A percentile compares a stretch with the other conserved stretches of the same genome.
Evolutionary conservation across 2,329 filamentous ascomycete species (phyloP).

Genomic region (Parafenestella ontariensis): DNA sequence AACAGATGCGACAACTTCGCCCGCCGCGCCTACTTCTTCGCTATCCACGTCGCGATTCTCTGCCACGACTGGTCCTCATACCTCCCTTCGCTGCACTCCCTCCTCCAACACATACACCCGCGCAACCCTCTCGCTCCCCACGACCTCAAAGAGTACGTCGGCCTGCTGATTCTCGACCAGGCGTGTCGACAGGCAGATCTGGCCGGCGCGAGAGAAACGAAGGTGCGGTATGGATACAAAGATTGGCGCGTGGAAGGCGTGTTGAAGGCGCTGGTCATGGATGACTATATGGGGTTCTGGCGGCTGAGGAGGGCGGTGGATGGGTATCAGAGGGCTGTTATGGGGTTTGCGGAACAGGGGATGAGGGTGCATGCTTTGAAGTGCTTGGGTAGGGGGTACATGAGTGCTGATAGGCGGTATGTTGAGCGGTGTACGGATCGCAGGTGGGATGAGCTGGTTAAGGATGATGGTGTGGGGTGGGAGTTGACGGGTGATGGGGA

Average conservation of each 20-base stretch:
- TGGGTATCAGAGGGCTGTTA: conserved; percentile 77
- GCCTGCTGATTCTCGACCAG: conserved; percentile 84
- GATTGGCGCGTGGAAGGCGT: conserved; percentile 74
- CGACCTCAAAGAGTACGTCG: conserved; percentile 79
- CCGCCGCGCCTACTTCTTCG: conserved; percentile 89
- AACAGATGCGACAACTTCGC: conserved; percentile 81
- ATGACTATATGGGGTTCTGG: conserved; percentile 84
- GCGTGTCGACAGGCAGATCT: conserved; percentile 83
- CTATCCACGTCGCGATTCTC: conserved; percentile 82
- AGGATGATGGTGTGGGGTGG: conserved; percentile 84
- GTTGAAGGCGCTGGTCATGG: conserved; percentile 74
- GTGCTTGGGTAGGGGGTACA: conserved; percentile 82
- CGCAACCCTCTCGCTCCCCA: conserved; percentile 70
- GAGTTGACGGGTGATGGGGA: conserved; percentile 68
- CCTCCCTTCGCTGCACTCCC: conserved; percentile 81
- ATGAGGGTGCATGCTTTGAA: conserved; percentile 81
- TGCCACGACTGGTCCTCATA: conserved; percentile 86
- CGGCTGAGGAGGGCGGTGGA: conserved; percentile 75
- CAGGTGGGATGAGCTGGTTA: conserved; percentile 74
- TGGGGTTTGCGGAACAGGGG: conserved; percentile 81
- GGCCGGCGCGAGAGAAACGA: conserved; percentile 73
- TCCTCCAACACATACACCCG: conserved; percentile 75
- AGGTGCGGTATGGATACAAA: conserved; percentile 65
- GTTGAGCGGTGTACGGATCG: conserved; percentile 73
- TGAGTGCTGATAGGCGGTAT: conserved; percentile 72